Percentiles rank a stretch among this genome's conserved stretches.
phyloP scores from a whole-genome alignment of 2,329 filamentous ascomycete species.

The Calonectria naviculata region DNA sequence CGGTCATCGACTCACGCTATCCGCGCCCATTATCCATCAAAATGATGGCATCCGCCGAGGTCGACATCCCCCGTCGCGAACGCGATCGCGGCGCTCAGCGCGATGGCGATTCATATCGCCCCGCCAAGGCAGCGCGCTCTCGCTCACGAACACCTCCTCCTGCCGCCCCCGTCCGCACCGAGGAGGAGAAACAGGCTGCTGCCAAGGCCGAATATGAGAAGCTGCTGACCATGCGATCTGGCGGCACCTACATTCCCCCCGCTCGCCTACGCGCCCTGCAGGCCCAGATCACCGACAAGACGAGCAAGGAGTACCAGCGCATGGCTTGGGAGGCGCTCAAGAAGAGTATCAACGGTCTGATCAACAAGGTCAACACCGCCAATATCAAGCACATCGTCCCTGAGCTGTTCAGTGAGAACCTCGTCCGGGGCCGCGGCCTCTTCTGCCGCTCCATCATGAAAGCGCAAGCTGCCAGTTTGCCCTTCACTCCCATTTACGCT shows the following conservation, averaged over 20 bases:
- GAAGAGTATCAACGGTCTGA: constrained; percentile 97
- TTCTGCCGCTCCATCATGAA: constrained; percentile 99
- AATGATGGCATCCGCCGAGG: constrained; percentile 59
- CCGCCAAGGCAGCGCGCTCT: constrained; percentile 44
- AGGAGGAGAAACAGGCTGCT: constrained; percentile 87
- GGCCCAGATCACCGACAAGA: constrained; percentile 96
- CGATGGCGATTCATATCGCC: constrained; percentile 64
- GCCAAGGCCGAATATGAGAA: constrained; percentile 96
- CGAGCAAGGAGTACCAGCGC: constrained; percentile 95
- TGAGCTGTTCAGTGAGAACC: constrained; percentile 94
- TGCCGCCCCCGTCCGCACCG: constrained; percentile 61
- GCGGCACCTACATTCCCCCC: constrained; percentile 96
- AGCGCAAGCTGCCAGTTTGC: constrained; percentile 93
- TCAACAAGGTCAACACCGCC: constrained; percentile 98
- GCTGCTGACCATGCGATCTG: constrained; percentile 90
- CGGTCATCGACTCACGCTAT: constrained; percentile 15
- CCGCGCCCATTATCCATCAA: not conserved
- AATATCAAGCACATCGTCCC: constrained; percentile 99
- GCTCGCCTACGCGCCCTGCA: constrained; percentile 91
- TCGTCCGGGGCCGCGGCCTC: constrained; percentile 89
- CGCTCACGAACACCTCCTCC: constrained; percentile 47
- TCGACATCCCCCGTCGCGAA: constrained; percentile 53
- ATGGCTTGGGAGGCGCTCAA: constrained; percentile 99
- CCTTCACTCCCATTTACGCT: constrained; percentile 96
- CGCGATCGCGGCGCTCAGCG: constrained; percentile 48